A percentile compares a stretch with the other conserved stretches of the same genome.
Conservation (phyloP, 306 rosid genomes). For the Heteromeles arbutifolia region DNA sequence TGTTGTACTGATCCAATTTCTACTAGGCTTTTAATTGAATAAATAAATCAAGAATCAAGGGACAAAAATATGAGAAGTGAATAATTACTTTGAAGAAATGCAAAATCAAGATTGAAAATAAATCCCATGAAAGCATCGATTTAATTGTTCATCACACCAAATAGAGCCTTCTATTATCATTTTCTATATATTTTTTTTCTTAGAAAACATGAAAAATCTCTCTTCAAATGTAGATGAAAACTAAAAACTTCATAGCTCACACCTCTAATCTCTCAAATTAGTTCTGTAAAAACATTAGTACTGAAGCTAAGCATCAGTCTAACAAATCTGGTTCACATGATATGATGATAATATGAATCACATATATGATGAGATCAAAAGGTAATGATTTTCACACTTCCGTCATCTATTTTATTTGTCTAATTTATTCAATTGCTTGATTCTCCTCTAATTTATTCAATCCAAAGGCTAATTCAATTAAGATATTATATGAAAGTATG, state of each 20-base stretch:
- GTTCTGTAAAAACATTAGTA: not conserved
- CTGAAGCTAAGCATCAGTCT: not conserved
- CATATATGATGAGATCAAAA: not conserved
- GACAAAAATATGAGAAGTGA: no score
- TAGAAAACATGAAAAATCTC: not conserved
- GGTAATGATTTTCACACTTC: no score
- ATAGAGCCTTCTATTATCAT: not conserved
- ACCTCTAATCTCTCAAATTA: not conserved
- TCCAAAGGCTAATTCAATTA: no score
- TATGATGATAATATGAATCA: not conserved
- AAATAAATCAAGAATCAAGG: no score
- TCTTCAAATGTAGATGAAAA: not conserved
- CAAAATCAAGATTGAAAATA: not conserved
- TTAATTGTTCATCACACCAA: not conserved
- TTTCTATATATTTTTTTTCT: not conserved
- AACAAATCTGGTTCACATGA: not conserved
- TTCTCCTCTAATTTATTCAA: no score
- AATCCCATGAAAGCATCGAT: not conserved
- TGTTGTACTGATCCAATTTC: no score
- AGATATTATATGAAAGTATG: no score
- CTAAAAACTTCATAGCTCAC: not conserved
- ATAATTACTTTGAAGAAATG: not conserved
- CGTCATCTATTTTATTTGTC: no score
- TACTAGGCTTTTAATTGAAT: no score
- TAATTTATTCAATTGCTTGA: no score